These are phyloP conservation scores for Calonectria leucothoes DNA, from an alignment of 2,329 filamentous ascomycete genomes.

Conservation along the genomic window DNA sequence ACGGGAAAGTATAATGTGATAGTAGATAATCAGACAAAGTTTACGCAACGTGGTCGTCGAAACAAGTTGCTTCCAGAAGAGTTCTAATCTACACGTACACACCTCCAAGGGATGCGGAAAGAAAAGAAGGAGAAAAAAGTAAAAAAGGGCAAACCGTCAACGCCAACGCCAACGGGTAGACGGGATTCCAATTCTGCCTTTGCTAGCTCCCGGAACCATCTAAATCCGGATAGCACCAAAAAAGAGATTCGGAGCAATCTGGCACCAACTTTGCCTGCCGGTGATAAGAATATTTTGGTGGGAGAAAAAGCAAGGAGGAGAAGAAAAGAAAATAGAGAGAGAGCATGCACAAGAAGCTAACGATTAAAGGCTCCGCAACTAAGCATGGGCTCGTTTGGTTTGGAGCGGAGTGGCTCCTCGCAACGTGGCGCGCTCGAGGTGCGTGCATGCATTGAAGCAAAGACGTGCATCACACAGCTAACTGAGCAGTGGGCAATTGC, in stretches of 20 bases:
- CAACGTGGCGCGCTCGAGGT: not conserved
- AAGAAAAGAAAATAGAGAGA: not conserved
- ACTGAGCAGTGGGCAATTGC: not conserved
- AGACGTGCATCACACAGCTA: not conserved
- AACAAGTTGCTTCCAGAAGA: not conserved
- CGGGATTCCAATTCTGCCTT: constrained; percentile 3
- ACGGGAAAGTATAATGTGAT: not conserved
- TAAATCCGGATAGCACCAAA: not conserved
- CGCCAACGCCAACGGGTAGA: not conserved
- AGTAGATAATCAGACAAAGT: not conserved
- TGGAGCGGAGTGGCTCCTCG: not conserved
- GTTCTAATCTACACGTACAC: not conserved
- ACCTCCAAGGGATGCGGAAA: not conserved
- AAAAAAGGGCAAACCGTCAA: not conserved
- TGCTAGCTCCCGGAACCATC: constrained; percentile 2
- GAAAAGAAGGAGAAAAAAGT: not conserved
- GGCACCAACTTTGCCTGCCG: constrained; percentile 16
- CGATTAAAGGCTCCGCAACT: not conserved
- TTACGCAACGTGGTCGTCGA: not conserved
- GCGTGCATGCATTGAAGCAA: not conserved
- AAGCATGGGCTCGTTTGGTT: not conserved
- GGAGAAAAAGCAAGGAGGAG: not conserved
- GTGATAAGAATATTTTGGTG: not conserved
- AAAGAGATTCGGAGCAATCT: not conserved
- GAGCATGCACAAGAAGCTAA: not conserved